Percentiles rank a stretch among this genome's conserved stretches.
phyloP scores from a whole-genome alignment of 2,329 filamentous ascomycete species.

The Aaosphaeria arxii region DNA sequence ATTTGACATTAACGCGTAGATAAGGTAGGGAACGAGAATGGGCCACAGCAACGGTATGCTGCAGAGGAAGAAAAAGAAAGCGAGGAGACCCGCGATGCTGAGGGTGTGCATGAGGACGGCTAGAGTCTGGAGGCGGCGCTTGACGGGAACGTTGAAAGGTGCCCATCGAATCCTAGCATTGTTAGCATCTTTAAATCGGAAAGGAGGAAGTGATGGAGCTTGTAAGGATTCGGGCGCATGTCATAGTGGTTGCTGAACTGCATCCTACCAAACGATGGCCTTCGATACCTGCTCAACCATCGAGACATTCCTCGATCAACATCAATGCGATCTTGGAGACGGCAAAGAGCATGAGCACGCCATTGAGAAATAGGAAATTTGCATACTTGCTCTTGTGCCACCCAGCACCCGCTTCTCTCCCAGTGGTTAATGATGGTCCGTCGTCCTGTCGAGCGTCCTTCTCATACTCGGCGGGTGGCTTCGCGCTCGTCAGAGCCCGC shows the following conservation, averaged over 20 bases:
- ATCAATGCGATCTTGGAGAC: neutral
- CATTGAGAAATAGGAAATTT: neutral
- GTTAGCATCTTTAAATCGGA: constrained; percentile 2
- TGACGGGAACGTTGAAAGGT: constrained; percentile 67
- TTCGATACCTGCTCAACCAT: neutral
- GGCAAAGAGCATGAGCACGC: neutral
- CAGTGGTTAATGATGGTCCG: constrained; percentile 45
- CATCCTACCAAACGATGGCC: neutral
- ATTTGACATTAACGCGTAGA: constrained; percentile 79
- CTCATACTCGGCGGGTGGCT: constrained; percentile 38
- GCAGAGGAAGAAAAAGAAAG: constrained; percentile 85
- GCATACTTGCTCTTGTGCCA: constrained; percentile 50
- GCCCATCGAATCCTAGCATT: constrained; percentile 71
- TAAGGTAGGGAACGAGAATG: constrained; percentile 69
- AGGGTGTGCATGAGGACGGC: constrained; percentile 51
- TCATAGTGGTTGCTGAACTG: neutral
- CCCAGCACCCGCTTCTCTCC: constrained; percentile 52
- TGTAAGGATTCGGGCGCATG: neutral
- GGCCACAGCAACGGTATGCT: constrained; percentile 93
- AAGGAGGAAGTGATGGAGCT: neutral
- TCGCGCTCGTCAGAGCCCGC: constrained; percentile 45
- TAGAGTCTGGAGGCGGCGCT: constrained; percentile 49
- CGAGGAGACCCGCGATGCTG: constrained; percentile 53
- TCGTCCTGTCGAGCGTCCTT: constrained; percentile 30
- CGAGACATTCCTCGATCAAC: neutral